Evolutionary conservation across 202 grass and related monocot genomes (phyloP).

Genomic region (Schoenoplectus tabernaemontani): DNA sequence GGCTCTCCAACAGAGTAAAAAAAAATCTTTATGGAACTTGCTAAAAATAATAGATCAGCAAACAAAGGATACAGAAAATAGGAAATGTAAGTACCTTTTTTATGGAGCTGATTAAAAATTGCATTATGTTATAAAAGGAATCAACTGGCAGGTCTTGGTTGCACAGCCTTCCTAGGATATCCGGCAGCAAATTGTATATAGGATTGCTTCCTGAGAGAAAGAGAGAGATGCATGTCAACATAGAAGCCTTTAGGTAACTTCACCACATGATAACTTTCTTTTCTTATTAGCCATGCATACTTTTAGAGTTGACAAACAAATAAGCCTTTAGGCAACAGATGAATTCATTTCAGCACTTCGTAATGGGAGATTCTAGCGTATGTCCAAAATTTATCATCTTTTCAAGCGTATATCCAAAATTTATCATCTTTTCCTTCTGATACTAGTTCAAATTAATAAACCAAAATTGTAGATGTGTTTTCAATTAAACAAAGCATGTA

Average conservation of each 20-base stretch:
- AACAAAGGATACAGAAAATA: not conserved
- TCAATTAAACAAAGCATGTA: not conserved
- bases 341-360: not conserved
- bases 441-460: not conserved
- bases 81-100: constrained; percentile 54
- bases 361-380: not conserved
- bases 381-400: not conserved
- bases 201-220: constrained; percentile 78
- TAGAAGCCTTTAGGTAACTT: not conserved
- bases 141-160: constrained; percentile 84
- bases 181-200: constrained; percentile 97
- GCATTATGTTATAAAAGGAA: constrained; percentile 77
- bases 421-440: no score
- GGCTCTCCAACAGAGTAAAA: not conserved
- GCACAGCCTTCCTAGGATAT: constrained; percentile 82
- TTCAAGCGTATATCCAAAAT: no score
- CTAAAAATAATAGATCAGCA: constrained; percentile 15
- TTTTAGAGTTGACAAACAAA: not conserved
- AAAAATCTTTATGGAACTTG: not conserved
- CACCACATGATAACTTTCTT: not conserved
- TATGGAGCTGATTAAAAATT: constrained; percentile 83
- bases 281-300: not conserved
- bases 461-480: not conserved
- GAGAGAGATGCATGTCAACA: constrained; percentile 12
- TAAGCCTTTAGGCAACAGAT: not conserved